Conservation (phyloP, 2,329 filamentous ascomycete genomes). For the Helicocarpus griseus region DNA sequence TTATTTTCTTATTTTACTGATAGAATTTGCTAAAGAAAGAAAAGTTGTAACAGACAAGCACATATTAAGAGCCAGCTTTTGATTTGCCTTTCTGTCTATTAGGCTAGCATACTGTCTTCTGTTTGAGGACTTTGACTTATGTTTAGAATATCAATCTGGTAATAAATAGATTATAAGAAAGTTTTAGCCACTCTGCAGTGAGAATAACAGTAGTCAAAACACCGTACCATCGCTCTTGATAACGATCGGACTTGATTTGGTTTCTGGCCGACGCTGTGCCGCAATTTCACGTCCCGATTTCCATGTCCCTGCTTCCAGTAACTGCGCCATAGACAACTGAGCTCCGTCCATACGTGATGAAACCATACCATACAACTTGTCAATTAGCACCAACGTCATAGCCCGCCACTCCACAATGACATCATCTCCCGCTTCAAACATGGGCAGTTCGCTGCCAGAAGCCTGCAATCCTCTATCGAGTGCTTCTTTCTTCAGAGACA, state of each 20-base stretch:
- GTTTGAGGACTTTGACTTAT: no score
- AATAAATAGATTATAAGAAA: no score
- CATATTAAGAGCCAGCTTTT: no score
- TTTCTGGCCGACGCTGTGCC: constrained; percentile 23
- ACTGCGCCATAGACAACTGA: constrained; percentile 39
- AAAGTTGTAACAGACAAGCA: no score
- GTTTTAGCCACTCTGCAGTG: no score
- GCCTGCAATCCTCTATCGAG: constrained; percentile 36
- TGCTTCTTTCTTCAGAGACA: constrained; percentile 42
- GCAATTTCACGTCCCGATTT: constrained; percentile 36
- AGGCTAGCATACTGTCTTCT: no score
- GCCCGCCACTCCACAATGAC: constrained; percentile 59
- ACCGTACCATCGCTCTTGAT: constrained; percentile 32
- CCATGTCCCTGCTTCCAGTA: constrained; percentile 47
- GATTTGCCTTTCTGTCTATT: no score
- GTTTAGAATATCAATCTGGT: no score
- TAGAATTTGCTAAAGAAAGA: no score
- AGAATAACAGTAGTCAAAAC: constrained; percentile 18
- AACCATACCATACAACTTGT: constrained; percentile 44
- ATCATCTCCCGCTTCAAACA: constrained; percentile 52
- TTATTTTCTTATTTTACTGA: no score
- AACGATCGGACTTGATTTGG: constrained; percentile 29
- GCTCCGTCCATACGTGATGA: constrained; percentile 31
- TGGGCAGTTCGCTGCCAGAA: constrained; percentile 29
- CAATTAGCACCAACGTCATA: constrained; percentile 52